Conservation (phyloP, 75 land plant genomes). For the Cryptomeria japonica region DNA sequence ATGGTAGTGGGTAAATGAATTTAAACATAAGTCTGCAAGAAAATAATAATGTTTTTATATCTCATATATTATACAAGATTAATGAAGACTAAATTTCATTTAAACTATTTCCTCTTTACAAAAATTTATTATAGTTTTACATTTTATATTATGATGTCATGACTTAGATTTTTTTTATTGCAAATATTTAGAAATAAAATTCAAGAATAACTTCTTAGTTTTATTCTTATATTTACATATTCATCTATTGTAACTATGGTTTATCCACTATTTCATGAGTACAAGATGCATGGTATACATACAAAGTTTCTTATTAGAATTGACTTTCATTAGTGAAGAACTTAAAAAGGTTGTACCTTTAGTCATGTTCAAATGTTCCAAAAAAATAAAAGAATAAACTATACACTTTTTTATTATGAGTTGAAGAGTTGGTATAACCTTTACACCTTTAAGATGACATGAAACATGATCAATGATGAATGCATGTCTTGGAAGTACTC, state of each 20-base stretch:
- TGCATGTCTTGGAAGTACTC: conserved; percentile 8
- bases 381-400: background rate
- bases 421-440: conserved; percentile 3
- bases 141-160: background rate
- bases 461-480: conserved; percentile 2
- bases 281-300: background rate
- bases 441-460: background rate
- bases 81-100: background rate
- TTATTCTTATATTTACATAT: background rate
- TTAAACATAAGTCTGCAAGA: background rate
- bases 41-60: background rate
- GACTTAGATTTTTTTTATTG: background rate
- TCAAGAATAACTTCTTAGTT: background rate
- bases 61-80: background rate
- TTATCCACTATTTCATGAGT: background rate
- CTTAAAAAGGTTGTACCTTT: background rate
- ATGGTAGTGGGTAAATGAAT: background rate
- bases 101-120: background rate
- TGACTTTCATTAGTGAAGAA: background rate
- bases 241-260: background rate
- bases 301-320: background rate
- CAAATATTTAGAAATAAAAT: background rate
- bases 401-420: background rate
- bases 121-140: too few relatives aligned
- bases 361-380: background rate